Percentiles rank a stretch among this genome's conserved stretches.
Conservation (phyloP, 108 stramenopile species). For the Skeletonema grethae region DNA sequence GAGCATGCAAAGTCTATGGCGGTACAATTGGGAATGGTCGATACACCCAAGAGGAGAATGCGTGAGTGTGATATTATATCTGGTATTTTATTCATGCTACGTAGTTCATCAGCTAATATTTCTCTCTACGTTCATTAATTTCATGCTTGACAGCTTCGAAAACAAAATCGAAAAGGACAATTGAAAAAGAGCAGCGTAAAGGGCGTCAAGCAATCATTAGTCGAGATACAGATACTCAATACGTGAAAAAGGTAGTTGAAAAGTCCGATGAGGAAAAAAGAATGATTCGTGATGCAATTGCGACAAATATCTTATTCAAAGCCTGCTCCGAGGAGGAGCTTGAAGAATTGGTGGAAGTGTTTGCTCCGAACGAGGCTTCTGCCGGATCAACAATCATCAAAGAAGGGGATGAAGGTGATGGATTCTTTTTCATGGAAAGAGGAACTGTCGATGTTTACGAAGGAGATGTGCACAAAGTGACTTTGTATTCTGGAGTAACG, state of each 20-base stretch:
- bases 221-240: conserved; percentile 21
- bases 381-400: conserved; percentile 50
- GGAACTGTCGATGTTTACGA: conserved; percentile 61
- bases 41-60: background rate
- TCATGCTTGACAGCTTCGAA: background rate
- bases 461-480: conserved; percentile 25
- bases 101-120: background rate
- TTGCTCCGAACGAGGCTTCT: conserved; percentile 37
- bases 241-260: conserved; percentile 47
- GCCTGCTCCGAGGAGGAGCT: conserved; percentile 53
- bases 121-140: background rate
- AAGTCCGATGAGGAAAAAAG: conserved; percentile 42
- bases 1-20: conserved; percentile 42
- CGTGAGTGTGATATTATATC: conserved; percentile 8
- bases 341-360: conserved; percentile 52
- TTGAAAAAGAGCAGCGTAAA: conserved; percentile 25
- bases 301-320: conserved; percentile 57
- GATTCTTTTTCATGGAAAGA: conserved; percentile 66
- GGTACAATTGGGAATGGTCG: conserved; percentile 5
- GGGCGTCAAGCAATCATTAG: conserved; percentile 38
- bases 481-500: conserved; percentile 35
- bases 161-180: background rate
- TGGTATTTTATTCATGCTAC: background rate
- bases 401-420: conserved; percentile 69
- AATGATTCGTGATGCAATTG: conserved; percentile 50